Percentiles rank a stretch among this genome's conserved stretches.
Conservation (phyloP, 495 filamentous ascomycete species). For the Zalerion maritima region DNA sequence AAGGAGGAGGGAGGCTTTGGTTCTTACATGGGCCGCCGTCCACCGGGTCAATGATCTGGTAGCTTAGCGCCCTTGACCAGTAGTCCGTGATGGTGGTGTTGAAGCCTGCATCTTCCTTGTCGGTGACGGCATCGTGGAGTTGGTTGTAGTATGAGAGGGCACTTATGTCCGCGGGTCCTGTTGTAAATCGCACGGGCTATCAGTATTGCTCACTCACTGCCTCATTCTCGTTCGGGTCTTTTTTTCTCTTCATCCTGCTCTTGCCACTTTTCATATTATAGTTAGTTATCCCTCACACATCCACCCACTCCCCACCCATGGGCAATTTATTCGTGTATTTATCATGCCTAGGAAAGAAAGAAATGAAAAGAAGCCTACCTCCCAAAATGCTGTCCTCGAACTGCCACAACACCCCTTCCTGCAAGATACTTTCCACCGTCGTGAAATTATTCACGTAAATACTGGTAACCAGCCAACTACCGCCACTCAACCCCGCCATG, state of each 20-base stretch:
- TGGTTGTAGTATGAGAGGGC: slow-evolving; percentile 49
- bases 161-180: slow-evolving; percentile 21
- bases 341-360: too few relatives aligned
- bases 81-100: slow-evolving; percentile 74
- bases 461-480: slow-evolving; percentile 76
- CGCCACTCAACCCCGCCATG: slow-evolving; percentile 71
- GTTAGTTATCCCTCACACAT: too few relatives aligned
- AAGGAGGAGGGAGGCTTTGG: too few relatives aligned
- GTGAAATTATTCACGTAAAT: slow-evolving; percentile 87
- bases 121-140: slow-evolving; percentile 43
- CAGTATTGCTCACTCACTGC: too few relatives aligned
- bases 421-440: slow-evolving; percentile 48
- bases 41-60: slow-evolving; percentile 66
- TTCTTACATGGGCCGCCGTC: slow-evolving; percentile 73
- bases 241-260: too few relatives aligned
- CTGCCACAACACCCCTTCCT: slow-evolving; percentile 53
- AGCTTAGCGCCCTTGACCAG: slow-evolving; percentile 68
- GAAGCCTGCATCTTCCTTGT: slow-evolving; percentile 58
- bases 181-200: too few relatives aligned
- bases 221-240: too few relatives aligned
- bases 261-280: too few relatives aligned
- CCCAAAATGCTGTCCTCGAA: slow-evolving; percentile 66
- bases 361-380: too few relatives aligned
- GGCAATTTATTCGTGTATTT: too few relatives aligned
- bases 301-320: too few relatives aligned